phyloP scores from a whole-genome alignment of 2,329 filamentous ascomycete genomes.

The Ophiostoma sp. region DNA sequence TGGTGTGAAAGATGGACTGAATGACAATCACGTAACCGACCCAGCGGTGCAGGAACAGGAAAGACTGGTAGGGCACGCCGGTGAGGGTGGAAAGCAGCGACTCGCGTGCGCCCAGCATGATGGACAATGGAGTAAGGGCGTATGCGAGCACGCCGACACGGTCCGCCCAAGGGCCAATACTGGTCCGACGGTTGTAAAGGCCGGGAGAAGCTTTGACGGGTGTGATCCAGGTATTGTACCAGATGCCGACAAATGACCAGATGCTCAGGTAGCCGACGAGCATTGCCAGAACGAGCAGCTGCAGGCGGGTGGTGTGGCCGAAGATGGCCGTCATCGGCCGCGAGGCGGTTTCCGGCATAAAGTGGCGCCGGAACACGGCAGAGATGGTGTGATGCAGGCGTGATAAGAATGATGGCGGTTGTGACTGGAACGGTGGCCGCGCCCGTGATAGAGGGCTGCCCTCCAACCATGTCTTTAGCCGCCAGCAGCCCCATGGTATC shows the following conservation, averaged over 20 bases:
- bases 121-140: conserved; percentile 64
- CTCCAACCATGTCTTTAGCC: conserved; percentile 23
- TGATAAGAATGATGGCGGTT: not conserved
- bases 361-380: conserved; percentile 39
- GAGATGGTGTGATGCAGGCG: conserved; percentile 13
- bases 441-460: not conserved
- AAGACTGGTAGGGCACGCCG: conserved; percentile 68
- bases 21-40: conserved; percentile 65
- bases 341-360: conserved; percentile 56
- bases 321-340: conserved; percentile 43
- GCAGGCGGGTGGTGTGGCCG: conserved; percentile 61
- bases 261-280: conserved; percentile 59
- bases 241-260: conserved; percentile 64
- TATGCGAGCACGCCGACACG: conserved; percentile 66
- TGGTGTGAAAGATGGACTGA: conserved; percentile 63
- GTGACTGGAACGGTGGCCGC: not conserved
- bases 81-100: conserved; percentile 64
- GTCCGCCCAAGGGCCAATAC: conserved; percentile 62
- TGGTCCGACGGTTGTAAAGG: conserved; percentile 58
- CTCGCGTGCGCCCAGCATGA: conserved; percentile 63
- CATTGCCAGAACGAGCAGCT: conserved; percentile 55
- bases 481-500: conserved; percentile 39
- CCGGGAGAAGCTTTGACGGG: conserved; percentile 54
- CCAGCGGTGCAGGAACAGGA: conserved; percentile 75
- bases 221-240: conserved; percentile 64